phyloP scores from a whole-genome alignment of 2,329 filamentous ascomycete genomes.

The Neopestalotiopsis sp. region DNA sequence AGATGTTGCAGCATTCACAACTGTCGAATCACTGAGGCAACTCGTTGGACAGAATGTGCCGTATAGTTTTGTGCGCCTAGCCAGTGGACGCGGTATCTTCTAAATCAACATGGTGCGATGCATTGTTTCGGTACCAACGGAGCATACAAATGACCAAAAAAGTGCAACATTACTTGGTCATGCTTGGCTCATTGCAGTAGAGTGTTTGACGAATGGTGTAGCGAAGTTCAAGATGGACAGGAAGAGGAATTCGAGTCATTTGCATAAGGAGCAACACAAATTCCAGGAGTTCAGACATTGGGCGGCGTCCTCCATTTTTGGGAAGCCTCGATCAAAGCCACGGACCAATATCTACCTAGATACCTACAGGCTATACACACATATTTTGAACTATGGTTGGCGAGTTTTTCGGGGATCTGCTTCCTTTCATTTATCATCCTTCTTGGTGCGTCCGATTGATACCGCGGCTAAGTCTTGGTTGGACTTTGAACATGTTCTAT shows the following conservation, averaged over 20 bases:
- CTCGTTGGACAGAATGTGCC: slow-evolving; percentile 87
- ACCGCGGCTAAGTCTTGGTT: background rate
- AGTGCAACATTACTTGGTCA: background rate
- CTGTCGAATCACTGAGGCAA: slow-evolving; percentile 78
- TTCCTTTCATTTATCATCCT: slow-evolving; percentile 3
- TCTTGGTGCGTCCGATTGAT: background rate
- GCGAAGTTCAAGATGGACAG: background rate
- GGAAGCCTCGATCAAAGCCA: background rate
- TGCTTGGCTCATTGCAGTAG: background rate
- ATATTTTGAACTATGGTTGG: background rate
- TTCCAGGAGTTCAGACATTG: slow-evolving; percentile 7
- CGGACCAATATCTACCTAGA: no score
- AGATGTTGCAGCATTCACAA: slow-evolving; percentile 83
- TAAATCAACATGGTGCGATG: slow-evolving; percentile 31
- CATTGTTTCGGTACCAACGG: no score
- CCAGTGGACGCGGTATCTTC: slow-evolving; percentile 58
- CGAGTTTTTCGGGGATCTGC: background rate
- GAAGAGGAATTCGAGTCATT: slow-evolving; percentile 1
- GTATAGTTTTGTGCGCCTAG: slow-evolving; percentile 84
- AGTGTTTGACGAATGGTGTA: background rate
- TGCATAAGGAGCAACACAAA: slow-evolving; percentile 6
- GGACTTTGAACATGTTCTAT: background rate
- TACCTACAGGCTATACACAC: background rate
- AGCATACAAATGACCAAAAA: background rate
- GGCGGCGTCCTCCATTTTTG: background rate